Evolutionary conservation across 2,329 filamentous ascomycete species (phyloP).

Genomic region (Proliferodiscus dingleyae): DNA sequence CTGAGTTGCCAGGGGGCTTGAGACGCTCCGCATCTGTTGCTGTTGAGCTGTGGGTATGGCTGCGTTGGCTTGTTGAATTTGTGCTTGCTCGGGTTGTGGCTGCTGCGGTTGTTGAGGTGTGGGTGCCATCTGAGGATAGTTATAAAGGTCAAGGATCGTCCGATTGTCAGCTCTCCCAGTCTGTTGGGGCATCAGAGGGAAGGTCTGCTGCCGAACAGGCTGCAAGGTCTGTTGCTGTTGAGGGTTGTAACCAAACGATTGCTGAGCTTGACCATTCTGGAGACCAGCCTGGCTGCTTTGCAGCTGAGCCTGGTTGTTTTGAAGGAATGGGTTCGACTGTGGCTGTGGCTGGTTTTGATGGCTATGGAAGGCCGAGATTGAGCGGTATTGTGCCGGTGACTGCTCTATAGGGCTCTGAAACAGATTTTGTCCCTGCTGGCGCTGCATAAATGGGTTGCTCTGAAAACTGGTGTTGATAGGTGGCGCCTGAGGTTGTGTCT

Average conservation of each 20-base stretch:
- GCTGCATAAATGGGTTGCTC: constrained; percentile 38
- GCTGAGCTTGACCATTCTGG: constrained; percentile 43
- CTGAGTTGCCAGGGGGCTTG: constrained; percentile 13
- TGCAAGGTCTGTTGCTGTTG: constrained; percentile 35
- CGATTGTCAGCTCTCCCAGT: constrained; percentile 59
- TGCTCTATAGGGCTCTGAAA: constrained; percentile 25
- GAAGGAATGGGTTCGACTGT: constrained; percentile 22
- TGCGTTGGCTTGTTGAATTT: constrained; percentile 10
- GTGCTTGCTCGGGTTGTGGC: constrained; percentile 16
- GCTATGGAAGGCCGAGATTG: constrained; percentile 11
- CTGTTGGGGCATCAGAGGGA: constrained; percentile 37
- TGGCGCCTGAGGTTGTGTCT: constrained; percentile 15
- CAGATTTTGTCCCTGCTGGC: constrained; percentile 24
- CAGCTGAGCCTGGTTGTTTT: no score
- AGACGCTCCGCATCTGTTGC: constrained; percentile 15
- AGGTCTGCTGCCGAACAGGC: constrained; percentile 26
- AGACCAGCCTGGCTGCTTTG: no score
- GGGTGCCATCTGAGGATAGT: constrained; percentile 37
- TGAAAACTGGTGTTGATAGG: constrained; percentile 29
- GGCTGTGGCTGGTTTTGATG: constrained; percentile 22
- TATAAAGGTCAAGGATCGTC: constrained; percentile 72
- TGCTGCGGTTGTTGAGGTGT: constrained; percentile 18
- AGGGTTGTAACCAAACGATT: constrained; percentile 25
- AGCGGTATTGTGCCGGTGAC: constrained; percentile 32
- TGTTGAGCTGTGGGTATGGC: constrained; percentile 2